A percentile compares a stretch with the other conserved stretches of the same genome.
phyloP scores from a whole-genome alignment of 345 rosid genomes.

The Rhodamnia argentea region DNA sequence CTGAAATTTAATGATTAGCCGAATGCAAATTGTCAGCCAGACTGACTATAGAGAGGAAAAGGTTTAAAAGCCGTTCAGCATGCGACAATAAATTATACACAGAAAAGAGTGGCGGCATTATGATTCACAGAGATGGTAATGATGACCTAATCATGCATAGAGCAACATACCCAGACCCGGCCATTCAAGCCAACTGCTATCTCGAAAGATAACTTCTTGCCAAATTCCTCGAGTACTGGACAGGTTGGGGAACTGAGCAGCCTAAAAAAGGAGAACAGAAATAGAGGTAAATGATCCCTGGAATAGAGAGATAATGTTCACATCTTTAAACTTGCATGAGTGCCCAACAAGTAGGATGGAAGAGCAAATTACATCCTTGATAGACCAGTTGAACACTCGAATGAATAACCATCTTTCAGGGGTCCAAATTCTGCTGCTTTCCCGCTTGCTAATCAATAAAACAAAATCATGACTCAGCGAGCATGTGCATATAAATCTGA shows the following conservation, averaged over 20 bases:
- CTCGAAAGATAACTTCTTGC: conserved; percentile 70
- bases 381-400: conserved; percentile 78
- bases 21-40: not conserved
- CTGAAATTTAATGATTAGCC: conserved; percentile 7
- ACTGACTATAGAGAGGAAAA: not conserved
- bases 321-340: not conserved
- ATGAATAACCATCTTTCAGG: conserved; percentile 67
- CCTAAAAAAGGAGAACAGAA: conserved; percentile 19
- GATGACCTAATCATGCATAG: not conserved
- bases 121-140: not conserved
- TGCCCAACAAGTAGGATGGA: not conserved
- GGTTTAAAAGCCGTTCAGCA: not conserved
- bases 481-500: not conserved
- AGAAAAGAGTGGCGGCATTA: not conserved
- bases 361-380: conserved; percentile 50
- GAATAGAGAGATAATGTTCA: not conserved
- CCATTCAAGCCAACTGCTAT: conserved; percentile 81
- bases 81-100: not conserved
- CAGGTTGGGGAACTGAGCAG: conserved; percentile 62
- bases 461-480: not conserved
- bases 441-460: conserved; percentile 38
- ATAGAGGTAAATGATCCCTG: not conserved
- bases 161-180: conserved; percentile 52
- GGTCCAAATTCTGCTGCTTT: conserved; percentile 75
- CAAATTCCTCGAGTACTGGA: conserved; percentile 72